Evolutionary conservation across 768 basidiomycete genomes (phyloP).

Genomic region (Dacryopinax spathularia): DNA sequence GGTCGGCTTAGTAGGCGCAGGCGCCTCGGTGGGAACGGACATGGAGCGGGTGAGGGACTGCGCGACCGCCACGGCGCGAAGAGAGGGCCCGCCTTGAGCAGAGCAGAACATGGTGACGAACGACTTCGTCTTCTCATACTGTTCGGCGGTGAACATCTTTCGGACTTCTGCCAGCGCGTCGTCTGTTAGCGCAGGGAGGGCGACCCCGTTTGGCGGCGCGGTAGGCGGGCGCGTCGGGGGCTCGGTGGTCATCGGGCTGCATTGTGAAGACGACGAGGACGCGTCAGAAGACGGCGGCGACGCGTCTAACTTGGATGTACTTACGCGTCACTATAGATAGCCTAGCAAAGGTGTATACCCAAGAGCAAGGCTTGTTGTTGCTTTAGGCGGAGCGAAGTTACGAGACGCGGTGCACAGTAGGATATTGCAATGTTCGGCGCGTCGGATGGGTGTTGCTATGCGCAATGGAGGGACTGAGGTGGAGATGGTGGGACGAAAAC

Average conservation of each 20-base stretch:
- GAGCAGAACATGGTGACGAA: constrained; percentile 4
- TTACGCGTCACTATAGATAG: background rate
- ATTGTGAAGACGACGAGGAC: background rate
- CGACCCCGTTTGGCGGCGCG: background rate
- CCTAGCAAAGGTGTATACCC: no score
- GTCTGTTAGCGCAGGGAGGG: background rate
- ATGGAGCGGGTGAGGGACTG: constrained; percentile 2
- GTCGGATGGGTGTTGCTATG: constrained; percentile 5
- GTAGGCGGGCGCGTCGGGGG: background rate
- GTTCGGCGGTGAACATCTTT: constrained; percentile 1
- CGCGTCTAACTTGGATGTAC: background rate
- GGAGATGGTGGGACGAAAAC: background rate
- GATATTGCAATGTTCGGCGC: constrained; percentile 2
- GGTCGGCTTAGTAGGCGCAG: background rate
- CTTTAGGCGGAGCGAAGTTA: background rate
- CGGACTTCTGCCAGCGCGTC: background rate
- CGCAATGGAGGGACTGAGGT: background rate
- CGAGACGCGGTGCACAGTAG: background rate
- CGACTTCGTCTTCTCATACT: constrained; percentile 3
- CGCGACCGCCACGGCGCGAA: background rate
- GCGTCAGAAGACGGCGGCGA: background rate
- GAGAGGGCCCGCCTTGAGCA: background rate
- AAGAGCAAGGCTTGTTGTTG: no score
- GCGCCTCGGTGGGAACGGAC: background rate
- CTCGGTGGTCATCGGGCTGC: constrained; percentile 1